Conservation (phyloP, 495 filamentous ascomycete genomes). For the Cetradonia linearis region DNA sequence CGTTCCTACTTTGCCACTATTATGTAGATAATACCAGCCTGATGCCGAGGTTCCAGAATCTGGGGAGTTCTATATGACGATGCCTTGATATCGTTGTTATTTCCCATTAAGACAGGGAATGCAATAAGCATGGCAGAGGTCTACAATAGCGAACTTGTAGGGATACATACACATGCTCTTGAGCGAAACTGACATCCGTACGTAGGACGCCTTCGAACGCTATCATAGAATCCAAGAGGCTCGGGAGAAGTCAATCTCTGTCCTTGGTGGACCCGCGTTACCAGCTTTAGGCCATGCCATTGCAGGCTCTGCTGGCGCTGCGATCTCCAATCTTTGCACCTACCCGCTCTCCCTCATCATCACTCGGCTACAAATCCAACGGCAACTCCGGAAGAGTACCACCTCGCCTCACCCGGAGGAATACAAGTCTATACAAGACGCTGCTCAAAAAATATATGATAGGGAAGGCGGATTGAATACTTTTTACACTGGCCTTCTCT, state of each 20-base stretch:
- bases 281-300: conserved; percentile 81
- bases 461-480: conserved; percentile 57
- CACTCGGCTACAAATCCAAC: conserved; percentile 75
- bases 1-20: no score
- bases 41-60: no score
- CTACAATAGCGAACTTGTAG: conserved; percentile 27
- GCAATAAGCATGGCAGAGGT: conserved; percentile 19
- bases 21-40: no score
- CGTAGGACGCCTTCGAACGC: conserved; percentile 41
- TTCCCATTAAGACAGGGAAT: no score
- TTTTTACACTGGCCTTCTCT: conserved; percentile 64
- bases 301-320: conserved; percentile 67
- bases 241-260: conserved; percentile 27
- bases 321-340: conserved; percentile 65
- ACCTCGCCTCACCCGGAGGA: conserved; percentile 32
- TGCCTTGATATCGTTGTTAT: no score
- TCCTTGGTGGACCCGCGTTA: conserved; percentile 45
- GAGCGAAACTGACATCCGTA: conserved; percentile 3
- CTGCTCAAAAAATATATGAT: conserved; percentile 59
- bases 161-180: neutral
- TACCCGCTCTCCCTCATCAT: conserved; percentile 84
- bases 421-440: conserved; percentile 56
- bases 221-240: conserved; percentile 39
- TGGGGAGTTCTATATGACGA: no score
- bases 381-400: conserved; percentile 42